These are phyloP conservation scores for Penicillium sp. DNA, from an alignment of 2,329 filamentous ascomycete genomes.

Conservation along the genomic window DNA sequence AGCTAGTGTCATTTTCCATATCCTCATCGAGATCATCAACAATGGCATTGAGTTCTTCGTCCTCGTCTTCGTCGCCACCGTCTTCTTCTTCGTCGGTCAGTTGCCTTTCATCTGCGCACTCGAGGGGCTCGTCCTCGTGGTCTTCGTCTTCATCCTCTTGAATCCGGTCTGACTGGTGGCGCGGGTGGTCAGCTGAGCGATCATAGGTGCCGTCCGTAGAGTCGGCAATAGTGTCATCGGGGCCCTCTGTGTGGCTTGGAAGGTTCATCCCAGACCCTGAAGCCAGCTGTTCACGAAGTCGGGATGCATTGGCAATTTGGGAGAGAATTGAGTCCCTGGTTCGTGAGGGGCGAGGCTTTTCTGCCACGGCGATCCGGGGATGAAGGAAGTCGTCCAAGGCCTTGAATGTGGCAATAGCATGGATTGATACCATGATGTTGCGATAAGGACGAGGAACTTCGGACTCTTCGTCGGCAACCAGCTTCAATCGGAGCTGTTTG, in stretches of 20 bases:
- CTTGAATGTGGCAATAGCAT: constrained; percentile 96
- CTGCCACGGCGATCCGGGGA: constrained; percentile 73
- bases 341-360: constrained; percentile 58
- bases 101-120: constrained; percentile 87
- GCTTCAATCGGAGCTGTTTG: constrained; percentile 82
- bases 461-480: constrained; percentile 76
- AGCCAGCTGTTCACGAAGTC: constrained; percentile 47
- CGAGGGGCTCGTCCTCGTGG: constrained; percentile 60
- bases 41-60: constrained; percentile 66
- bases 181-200: constrained; percentile 44
- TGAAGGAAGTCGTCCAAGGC: constrained; percentile 90
- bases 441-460: constrained; percentile 79
- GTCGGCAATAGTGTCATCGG: constrained; percentile 32
- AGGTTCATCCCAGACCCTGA: constrained; percentile 15
- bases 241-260: constrained; percentile 11
- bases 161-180: constrained; percentile 51
- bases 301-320: constrained; percentile 63
- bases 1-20: constrained; percentile 62
- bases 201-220: constrained; percentile 32
- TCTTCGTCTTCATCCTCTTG: constrained; percentile 51
- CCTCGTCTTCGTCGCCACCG: constrained; percentile 48
- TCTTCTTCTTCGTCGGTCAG: constrained; percentile 59
- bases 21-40: constrained; percentile 86
- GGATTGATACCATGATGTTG: constrained; percentile 96
- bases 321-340: constrained; percentile 56